These are phyloP conservation scores for Mycena kentingensis DNA, from an alignment of 768 basidiomycete genomes.

Conservation along the genomic window DNA sequence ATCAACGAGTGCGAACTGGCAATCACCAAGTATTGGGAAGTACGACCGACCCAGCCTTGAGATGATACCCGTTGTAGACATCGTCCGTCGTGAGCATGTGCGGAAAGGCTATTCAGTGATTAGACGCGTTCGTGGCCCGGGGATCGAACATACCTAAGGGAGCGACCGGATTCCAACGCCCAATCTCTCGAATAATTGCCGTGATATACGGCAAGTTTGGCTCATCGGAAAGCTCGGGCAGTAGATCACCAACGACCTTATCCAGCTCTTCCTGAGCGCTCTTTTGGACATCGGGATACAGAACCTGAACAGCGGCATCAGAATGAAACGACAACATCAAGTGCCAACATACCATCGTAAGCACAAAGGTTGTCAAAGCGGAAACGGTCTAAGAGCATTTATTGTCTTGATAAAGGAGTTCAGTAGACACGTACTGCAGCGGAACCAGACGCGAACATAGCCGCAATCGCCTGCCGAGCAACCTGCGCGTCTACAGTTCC, in stretches of 20 bases:
- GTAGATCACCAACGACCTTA: slow-evolving; percentile 14
- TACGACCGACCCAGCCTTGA: slow-evolving; percentile 28
- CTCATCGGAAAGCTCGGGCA: slow-evolving; percentile 18
- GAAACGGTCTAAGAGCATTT: slow-evolving; percentile 5
- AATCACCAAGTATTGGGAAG: slow-evolving; percentile 27
- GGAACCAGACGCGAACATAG: slow-evolving; percentile 17
- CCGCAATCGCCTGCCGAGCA: slow-evolving; percentile 10
- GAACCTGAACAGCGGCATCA: slow-evolving; percentile 6
- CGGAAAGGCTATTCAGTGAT: slow-evolving; percentile 21
- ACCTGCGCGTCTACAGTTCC: slow-evolving; percentile 10
- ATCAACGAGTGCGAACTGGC: not conserved
- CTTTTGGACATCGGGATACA: slow-evolving; percentile 27
- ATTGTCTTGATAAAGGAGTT: not conserved
- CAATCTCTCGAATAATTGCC: slow-evolving; percentile 15
- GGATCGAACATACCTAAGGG: slow-evolving; percentile 9
- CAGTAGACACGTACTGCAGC: slow-evolving; percentile 7
- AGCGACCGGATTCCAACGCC: slow-evolving; percentile 16
- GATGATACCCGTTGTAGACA: slow-evolving; percentile 29
- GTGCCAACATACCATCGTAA: slow-evolving; percentile 9
- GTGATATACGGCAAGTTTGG: slow-evolving; percentile 15
- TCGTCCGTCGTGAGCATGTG: slow-evolving; percentile 28
- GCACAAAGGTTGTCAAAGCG: slow-evolving; percentile 8
- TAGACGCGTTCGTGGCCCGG: not conserved
- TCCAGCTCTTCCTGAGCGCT: slow-evolving; percentile 29
- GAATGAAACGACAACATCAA: not conserved